Evolutionary conservation across 1,284 basidiomycete species (phyloP), one percentile per base, ranked within the genome.

Genomic region (Fomitopsis palustris): DNA sequence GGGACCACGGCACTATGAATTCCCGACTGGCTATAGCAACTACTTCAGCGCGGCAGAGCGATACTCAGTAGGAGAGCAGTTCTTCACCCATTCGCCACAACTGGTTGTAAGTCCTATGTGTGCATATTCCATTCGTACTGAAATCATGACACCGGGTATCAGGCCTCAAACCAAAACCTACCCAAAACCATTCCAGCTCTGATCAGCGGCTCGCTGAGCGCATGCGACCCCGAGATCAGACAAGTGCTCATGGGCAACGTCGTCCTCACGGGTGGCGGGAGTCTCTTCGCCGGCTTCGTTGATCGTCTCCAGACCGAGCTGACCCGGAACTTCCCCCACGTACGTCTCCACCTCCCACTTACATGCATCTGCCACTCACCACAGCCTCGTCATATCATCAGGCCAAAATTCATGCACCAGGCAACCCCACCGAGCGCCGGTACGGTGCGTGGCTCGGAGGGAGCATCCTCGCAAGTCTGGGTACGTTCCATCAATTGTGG

Each of bases 401-500:
- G 85, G 79, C 84, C 51, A 96, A 95, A 79, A 90, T 97, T 52
- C 93, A 96, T 69, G 87, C 93, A 0, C 90, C 95, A 12, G 93
- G 93, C 10, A 95, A 95, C 70, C 85, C 92, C 0, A 82, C 88
- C 56, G 95, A 98, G 73, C 84, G 95, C 53, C 84, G 90, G 61
- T 96, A 93, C 71, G 90, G 93, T 12, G 88, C 89, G 17, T 98
- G 96, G 96, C 78, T 98, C 8, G 95, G 95, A 17, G 95, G 95
- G 27, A 94, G 92, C 65, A 95, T 98, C 64, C 80, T 98, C 57
- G 94, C 91, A 0, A 95, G 92, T 69, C 76, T 98, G 69, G 96
- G 96, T 29, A 96, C 95, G 16, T 98, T 98, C 83, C 95, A 98
- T 74, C 95, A 98, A 69, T 77, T 96, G 39, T 96, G 94, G 94